Evolutionary conservation across 2,329 filamentous ascomycete species (phyloP).

Genomic region (Aspergillus texensis): DNA sequence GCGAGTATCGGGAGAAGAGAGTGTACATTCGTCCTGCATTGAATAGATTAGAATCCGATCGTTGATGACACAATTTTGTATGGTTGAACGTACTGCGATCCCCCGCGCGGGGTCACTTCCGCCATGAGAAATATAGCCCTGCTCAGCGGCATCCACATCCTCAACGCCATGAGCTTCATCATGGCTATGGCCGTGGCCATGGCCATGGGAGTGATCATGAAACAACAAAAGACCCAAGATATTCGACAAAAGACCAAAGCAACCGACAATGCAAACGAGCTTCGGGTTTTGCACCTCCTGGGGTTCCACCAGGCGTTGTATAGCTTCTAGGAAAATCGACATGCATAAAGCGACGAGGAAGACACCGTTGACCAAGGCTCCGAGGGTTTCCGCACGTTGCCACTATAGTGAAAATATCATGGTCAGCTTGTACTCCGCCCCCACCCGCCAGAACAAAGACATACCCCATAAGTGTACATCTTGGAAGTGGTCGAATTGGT

Average conservation of each 20-base stretch:
- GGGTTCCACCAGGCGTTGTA: slow-evolving; percentile 88
- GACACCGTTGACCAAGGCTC: slow-evolving; percentile 94
- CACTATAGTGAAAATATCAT: slow-evolving; percentile 58
- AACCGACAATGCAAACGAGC: slow-evolving; percentile 88
- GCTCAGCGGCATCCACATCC: slow-evolving; percentile 37
- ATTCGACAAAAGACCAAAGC: slow-evolving; percentile 82
- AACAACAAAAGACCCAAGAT: slow-evolving; percentile 86
- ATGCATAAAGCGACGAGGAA: slow-evolving; percentile 96
- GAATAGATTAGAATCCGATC: slow-evolving; percentile 19
- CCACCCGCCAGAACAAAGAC: background rate
- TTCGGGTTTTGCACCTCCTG: slow-evolving; percentile 83
- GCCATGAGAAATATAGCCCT: slow-evolving; percentile 42
- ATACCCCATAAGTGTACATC: slow-evolving; percentile 89
- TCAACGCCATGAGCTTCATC: slow-evolving; percentile 49
- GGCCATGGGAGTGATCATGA: slow-evolving; percentile 87
- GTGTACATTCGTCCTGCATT: slow-evolving; percentile 29
- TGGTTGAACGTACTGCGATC: slow-evolving; percentile 63
- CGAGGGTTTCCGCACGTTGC: slow-evolving; percentile 95
- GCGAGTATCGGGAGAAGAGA: slow-evolving; percentile 32
- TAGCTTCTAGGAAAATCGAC: slow-evolving; percentile 92
- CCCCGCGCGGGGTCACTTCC: slow-evolving; percentile 46
- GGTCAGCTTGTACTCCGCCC: slow-evolving; percentile 14
- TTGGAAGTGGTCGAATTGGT: slow-evolving; percentile 77
- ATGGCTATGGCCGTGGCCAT: slow-evolving; percentile 63
- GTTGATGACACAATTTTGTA: slow-evolving; percentile 35